Conservation (phyloP, 2,329 filamentous ascomycete species). For the Stagonosporopsis chrysanthemi region DNA sequence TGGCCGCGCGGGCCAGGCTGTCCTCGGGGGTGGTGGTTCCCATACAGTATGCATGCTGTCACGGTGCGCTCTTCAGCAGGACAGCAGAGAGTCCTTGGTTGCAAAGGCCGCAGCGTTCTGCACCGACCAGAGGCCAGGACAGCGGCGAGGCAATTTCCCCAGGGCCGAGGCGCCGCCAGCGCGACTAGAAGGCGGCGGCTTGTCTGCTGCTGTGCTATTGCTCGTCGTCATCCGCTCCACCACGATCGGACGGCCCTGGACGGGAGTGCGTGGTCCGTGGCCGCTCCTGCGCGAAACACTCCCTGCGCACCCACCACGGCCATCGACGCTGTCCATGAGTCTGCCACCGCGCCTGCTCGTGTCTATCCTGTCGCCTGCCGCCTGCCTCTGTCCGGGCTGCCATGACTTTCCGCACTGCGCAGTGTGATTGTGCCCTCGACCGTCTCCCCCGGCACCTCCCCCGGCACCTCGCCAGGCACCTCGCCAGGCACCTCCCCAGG, state of each 20-base stretch:
- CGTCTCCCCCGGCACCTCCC: conserved; percentile 3
- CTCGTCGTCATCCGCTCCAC: conserved; percentile 10
- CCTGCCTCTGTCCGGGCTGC: conserved; percentile 44
- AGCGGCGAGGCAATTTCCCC: background rate
- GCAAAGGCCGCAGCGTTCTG: no score
- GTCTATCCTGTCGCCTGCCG: background rate
- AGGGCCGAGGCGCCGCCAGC: conserved; percentile 10
- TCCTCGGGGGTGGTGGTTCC: no score
- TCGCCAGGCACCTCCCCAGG: no score
- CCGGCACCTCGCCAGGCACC: no score
- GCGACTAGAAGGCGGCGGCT: conserved; percentile 16
- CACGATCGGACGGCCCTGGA: conserved; percentile 2
- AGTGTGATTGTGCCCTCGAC: conserved; percentile 12
- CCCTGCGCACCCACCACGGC: conserved; percentile 7
- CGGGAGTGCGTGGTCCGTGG: conserved; percentile 14
- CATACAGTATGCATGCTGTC: background rate
- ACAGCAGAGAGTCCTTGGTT: no score
- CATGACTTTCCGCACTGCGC: conserved; percentile 28
- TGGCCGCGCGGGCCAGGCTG: no score
- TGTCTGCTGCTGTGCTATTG: background rate
- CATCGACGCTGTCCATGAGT: conserved; percentile 1
- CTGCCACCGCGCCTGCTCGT: conserved; percentile 54
- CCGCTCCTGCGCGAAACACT: conserved; percentile 19
- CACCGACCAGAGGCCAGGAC: background rate
- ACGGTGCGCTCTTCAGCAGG: background rate